These are phyloP conservation scores for Phialophora macrospora DNA, from an alignment of 2,329 filamentous ascomycete species.

Conservation along the genomic window DNA sequence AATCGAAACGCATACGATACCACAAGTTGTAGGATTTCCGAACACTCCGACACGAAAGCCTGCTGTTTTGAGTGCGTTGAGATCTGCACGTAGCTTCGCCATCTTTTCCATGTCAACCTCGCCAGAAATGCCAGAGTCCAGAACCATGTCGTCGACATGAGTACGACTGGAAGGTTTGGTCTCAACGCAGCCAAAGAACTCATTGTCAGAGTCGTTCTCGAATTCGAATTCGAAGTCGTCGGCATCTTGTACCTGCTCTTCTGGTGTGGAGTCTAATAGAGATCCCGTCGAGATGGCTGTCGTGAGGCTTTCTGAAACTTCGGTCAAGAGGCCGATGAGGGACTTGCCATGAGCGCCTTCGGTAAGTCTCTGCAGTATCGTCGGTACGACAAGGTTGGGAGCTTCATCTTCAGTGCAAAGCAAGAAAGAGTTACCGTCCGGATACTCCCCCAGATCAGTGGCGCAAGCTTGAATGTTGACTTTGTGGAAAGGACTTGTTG, in stretches of 20 bases:
- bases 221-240: slow-evolving; percentile 47
- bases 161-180: neutral
- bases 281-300: slow-evolving; percentile 19
- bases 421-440: slow-evolving; percentile 57
- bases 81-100: slow-evolving; percentile 61
- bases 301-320: slow-evolving; percentile 38
- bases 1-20: slow-evolving; percentile 69
- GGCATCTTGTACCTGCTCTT: slow-evolving; percentile 4
- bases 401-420: slow-evolving; percentile 52
- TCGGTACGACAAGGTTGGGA: slow-evolving; percentile 40
- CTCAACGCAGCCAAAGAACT: slow-evolving; percentile 30
- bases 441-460: slow-evolving; percentile 65
- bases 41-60: slow-evolving; percentile 74
- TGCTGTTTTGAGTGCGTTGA: slow-evolving; percentile 63
- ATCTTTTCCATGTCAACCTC: slow-evolving; percentile 27
- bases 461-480: slow-evolving; percentile 32
- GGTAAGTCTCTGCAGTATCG: slow-evolving; percentile 33
- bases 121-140: neutral
- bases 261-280: neutral
- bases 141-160: neutral
- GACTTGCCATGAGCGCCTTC: slow-evolving; percentile 41
- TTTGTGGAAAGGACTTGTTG: slow-evolving; percentile 18
- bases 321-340: slow-evolving; percentile 39
- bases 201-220: slow-evolving; percentile 44
- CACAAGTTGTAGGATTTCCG: slow-evolving; percentile 53